These are phyloP conservation scores for Isoetes taiwanensis DNA, from an alignment of 75 land plant species.

Conservation along the genomic window DNA sequence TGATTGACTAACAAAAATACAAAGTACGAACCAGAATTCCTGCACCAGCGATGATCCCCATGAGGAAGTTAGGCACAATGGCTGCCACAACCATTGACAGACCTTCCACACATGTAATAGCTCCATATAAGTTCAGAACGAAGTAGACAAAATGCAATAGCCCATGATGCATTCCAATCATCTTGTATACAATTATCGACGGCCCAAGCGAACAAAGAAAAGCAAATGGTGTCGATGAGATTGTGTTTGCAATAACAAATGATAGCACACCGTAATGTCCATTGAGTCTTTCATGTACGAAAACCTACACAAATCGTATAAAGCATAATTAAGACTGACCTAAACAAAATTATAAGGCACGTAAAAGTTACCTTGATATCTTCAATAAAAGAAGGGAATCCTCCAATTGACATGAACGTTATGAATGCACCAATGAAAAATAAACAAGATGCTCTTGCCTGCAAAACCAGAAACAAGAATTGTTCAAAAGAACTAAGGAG, in stretches of 20 bases:
- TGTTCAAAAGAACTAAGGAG: too few relatives aligned
- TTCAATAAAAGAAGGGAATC: too few relatives aligned
- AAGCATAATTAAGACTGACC: too few relatives aligned
- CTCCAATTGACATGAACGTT: too few relatives aligned
- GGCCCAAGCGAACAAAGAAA: not conserved
- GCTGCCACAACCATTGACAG: not conserved
- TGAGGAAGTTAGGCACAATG: not conserved
- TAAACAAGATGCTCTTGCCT: too few relatives aligned
- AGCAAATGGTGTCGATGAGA: not conserved
- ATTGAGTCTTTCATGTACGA: not conserved
- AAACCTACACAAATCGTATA: not conserved
- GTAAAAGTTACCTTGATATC: too few relatives aligned
- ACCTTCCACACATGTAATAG: not conserved
- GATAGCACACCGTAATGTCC: not conserved
- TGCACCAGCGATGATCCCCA: conserved; percentile 4
- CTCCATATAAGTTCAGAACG: not conserved
- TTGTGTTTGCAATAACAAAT: conserved; percentile 4
- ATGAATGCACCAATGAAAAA: too few relatives aligned
- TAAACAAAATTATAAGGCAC: too few relatives aligned
- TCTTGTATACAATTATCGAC: not conserved
- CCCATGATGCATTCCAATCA: not conserved
- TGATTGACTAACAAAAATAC: not conserved
- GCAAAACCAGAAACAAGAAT: too few relatives aligned
- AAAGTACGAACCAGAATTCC: not conserved
- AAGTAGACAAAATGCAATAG: not conserved